Percentiles rank a stretch among this genome's conserved stretches.
Evolutionary conservation across 352 stramenopile genomes (phyloP).

Genomic region (Phytopythium mirpurense): DNA sequence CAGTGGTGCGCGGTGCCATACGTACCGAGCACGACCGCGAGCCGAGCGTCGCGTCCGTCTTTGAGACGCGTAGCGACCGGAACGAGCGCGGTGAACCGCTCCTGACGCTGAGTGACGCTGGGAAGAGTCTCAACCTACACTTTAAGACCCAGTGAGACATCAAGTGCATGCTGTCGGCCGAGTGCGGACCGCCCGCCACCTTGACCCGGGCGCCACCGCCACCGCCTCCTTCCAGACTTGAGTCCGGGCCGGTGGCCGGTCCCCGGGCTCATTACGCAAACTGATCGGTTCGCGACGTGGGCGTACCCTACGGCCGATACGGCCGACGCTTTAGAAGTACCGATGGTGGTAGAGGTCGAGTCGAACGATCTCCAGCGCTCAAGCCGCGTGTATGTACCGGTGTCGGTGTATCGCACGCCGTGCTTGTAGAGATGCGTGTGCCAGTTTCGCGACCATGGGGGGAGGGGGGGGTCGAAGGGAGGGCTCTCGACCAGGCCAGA

Average conservation of each 20-base stretch:
- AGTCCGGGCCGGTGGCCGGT: background rate
- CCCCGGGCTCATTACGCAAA: background rate
- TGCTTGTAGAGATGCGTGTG: no score
- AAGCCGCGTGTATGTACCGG: no score
- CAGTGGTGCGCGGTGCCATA: conserved; percentile 26
- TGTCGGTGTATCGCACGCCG: no score
- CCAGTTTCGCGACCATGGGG: no score
- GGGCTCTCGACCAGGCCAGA: no score
- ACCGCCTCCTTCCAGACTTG: background rate
- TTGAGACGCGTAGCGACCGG: conserved; percentile 34
- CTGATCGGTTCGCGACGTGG: background rate
- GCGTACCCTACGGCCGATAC: background rate
- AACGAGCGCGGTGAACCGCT: conserved; percentile 31
- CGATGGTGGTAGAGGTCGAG: background rate
- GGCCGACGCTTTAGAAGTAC: background rate
- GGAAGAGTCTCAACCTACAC: conserved; percentile 38
- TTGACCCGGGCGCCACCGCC: no score
- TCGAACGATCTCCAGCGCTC: background rate
- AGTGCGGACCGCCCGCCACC: conserved; percentile 27
- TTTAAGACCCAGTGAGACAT: conserved; percentile 46
- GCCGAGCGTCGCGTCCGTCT: conserved; percentile 27
- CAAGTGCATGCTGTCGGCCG: conserved; percentile 24
- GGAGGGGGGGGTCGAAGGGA: no score
- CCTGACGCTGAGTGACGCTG: conserved; percentile 10
- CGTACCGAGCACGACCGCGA: conserved; percentile 40